Evolutionary conservation across 345 rosid species (phyloP).

Genomic region (Trapa bicornis): DNA sequence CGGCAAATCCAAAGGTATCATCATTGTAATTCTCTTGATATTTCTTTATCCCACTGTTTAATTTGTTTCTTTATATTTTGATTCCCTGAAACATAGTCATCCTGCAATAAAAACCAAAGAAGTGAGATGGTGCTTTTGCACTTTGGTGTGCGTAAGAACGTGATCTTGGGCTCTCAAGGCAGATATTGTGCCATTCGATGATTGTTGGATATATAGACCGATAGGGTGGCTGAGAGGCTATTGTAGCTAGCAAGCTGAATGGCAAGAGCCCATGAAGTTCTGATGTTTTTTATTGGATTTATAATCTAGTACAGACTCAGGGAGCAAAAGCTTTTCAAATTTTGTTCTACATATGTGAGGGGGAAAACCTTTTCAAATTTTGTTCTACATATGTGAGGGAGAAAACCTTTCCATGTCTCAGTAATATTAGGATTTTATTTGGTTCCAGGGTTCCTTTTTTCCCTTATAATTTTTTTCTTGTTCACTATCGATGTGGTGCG

Average conservation of each 20-base stretch:
- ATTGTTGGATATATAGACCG: no score
- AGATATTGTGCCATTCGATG: no score
- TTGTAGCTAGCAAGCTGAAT: no score
- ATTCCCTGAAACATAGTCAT: neutral
- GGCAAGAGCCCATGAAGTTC: no score
- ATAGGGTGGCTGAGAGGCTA: no score
- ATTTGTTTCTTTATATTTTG: neutral
- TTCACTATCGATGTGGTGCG: neutral
- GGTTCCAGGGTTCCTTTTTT: neutral
- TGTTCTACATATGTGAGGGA: no score
- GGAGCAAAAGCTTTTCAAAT: no score
- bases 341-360: no score
- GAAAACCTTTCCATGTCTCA: neutral
- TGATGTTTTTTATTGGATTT: no score
- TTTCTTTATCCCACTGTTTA: neutral
- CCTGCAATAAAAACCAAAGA: neutral
- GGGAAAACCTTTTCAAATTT: neutral
- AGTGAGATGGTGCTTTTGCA: neutral
- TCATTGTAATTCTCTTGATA: neutral
- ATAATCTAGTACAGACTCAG: no score
- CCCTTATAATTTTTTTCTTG: neutral
- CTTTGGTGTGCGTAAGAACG: no score
- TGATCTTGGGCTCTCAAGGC: no score
- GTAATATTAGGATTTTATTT: neutral
- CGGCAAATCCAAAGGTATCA: constrained; percentile 76